Evolutionary conservation across 2,329 filamentous ascomycete genomes (phyloP).

Genomic region (Aureobasidium musti): DNA sequence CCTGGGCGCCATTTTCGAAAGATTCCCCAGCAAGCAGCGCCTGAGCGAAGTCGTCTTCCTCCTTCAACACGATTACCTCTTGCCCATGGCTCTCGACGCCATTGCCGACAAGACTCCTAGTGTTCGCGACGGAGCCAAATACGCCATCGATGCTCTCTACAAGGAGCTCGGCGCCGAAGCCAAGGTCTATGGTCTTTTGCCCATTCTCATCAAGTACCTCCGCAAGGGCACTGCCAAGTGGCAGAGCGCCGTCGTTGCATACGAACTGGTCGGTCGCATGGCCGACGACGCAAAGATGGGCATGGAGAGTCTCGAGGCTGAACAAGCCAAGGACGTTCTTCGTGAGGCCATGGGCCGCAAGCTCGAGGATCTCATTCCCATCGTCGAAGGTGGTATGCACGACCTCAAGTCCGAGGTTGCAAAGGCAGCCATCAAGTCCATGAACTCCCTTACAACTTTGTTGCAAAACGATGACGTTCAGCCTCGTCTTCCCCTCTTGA

Average conservation of each 20-base stretch:
- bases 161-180: slow-evolving; percentile 76
- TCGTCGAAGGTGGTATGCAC: slow-evolving; percentile 93
- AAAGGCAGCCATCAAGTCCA: slow-evolving; percentile 89
- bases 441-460: slow-evolving; percentile 85
- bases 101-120: slow-evolving; percentile 87
- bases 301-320: slow-evolving; percentile 79
- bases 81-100: slow-evolving; percentile 75
- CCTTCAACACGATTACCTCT: slow-evolving; percentile 73
- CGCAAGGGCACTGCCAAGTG: slow-evolving; percentile 87
- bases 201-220: slow-evolving; percentile 73
- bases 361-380: slow-evolving; percentile 82
- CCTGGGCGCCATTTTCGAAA: slow-evolving; percentile 89
- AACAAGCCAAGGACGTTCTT: slow-evolving; percentile 83
- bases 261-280: slow-evolving; percentile 84
- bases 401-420: slow-evolving; percentile 84
- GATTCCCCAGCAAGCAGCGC: slow-evolving; percentile 74
- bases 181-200: slow-evolving; percentile 78
- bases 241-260: slow-evolving; percentile 91
- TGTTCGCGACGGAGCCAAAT: slow-evolving; percentile 88
- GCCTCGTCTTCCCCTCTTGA: slow-evolving; percentile 84
- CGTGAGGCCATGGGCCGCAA: slow-evolving; percentile 87
- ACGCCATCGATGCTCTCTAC: slow-evolving; percentile 89
- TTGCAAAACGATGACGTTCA: slow-evolving; percentile 96
- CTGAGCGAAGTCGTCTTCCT: slow-evolving; percentile 80
- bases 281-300: slow-evolving; percentile 91